A percentile compares a stretch with the other conserved stretches of the same genome.
Evolutionary conservation across 257 asterid species (phyloP).

Genomic region (Gentiana dahurica): DNA sequence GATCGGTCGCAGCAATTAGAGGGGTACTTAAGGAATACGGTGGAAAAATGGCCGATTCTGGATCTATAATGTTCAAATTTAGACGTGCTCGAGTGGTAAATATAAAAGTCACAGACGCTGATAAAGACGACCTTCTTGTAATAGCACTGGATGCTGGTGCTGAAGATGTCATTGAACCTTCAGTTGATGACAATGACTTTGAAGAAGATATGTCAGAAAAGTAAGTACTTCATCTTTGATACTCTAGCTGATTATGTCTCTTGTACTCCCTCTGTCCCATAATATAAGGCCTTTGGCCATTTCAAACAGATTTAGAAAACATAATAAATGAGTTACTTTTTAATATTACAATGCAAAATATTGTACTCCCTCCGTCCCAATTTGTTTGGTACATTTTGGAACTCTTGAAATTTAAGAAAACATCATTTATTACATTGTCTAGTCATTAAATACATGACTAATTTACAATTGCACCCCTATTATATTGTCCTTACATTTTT

Average conservation of each 20-base stretch:
- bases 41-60: conserved; percentile 92
- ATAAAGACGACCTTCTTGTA: conserved; percentile 58
- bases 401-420: no score
- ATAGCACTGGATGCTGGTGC: conserved; percentile 91
- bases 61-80: conserved; percentile 86
- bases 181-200: conserved; percentile 39
- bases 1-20: conserved; percentile 71
- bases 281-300: no score
- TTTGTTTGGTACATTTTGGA: no score
- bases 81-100: conserved; percentile 66
- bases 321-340: no score
- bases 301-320: background rate
- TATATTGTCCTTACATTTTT: no score
- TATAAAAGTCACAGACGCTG: conserved; percentile 52
- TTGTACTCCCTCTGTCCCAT: background rate
- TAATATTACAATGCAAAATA: no score
- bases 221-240: conserved; percentile 18
- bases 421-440: no score
- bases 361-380: no score
- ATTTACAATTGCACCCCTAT: no score
- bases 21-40: conserved; percentile 68
- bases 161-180: conserved; percentile 80
- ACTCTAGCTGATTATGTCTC: background rate
- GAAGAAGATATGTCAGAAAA: conserved; percentile 60
- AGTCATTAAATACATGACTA: no score